Evolutionary conservation across 1,284 basidiomycete genomes (phyloP), one percentile per base, ranked within the genome.

Genomic region (Leccinum fuscescens): DNA sequence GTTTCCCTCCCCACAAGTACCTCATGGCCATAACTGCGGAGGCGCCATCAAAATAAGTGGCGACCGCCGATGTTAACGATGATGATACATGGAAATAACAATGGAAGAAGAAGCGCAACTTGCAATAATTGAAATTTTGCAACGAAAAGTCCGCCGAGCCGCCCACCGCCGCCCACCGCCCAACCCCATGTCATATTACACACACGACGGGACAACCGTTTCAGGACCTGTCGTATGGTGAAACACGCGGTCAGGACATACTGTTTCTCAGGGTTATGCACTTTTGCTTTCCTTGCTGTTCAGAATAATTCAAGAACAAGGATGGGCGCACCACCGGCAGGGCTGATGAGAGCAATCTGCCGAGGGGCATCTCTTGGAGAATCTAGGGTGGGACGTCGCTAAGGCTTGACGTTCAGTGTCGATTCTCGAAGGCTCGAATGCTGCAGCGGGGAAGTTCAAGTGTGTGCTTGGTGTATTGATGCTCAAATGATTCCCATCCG

Each of bases 211-310:
- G 58, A 51, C 33, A 62, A 54, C 37, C 17, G 56, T 65, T 65
- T 67, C 58, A 55, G 29, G 58, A 63, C 37, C 20, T 50, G 62
- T 58, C 48, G 39, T 59, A 65, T 53, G 35, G 48, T 31, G 22
- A 50, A 53, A 57, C 67, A 67, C 52, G 33, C 59, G 31, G 48
- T 48, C 42, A 37, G 7, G 55, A 31, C 31, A 6, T 8, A n/a
- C 24, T 3, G 22, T 54, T 59, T 62, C 63, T 39, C 55, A 51
- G 62, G 51, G 49, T 27, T 15, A 39, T 20, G n/a, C 49, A 15
- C 35, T 20, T 31, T 49, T 31, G 4, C 7, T 53, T 39, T 27
- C 39, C 31, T 12, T 9, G 44, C 29, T 15, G 31, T 33, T 11
- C 33, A 3, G 3, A 31, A 27, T 17, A 57, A 33, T 2, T 4